These are phyloP conservation scores for Xylaria curta DNA, from an alignment of 495 filamentous ascomycete species.

Conservation along the genomic window DNA sequence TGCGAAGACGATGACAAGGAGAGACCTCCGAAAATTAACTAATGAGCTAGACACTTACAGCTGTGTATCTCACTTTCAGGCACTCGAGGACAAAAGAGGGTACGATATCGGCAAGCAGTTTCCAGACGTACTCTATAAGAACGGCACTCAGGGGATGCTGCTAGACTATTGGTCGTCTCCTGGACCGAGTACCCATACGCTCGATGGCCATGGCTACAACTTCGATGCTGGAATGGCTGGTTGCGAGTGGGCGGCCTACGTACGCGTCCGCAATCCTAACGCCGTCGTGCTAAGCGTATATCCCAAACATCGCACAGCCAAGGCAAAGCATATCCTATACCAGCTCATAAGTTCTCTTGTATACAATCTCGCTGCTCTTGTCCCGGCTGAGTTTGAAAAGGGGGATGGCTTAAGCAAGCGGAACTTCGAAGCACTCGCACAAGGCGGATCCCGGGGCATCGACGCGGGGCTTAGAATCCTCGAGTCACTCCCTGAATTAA, in stretches of 20 bases:
- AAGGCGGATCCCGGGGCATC: slow-evolving; percentile 25
- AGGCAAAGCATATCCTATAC: slow-evolving; percentile 21
- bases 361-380: slow-evolving; percentile 26
- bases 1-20: slow-evolving; percentile 15
- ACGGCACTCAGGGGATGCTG: slow-evolving; percentile 8
- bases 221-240: slow-evolving; percentile 22
- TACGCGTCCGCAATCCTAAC: slow-evolving; percentile 18
- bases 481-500: slow-evolving; percentile 23
- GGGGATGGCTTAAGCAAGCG: slow-evolving; percentile 2
- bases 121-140: slow-evolving; percentile 24
- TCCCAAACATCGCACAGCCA: slow-evolving; percentile 21
- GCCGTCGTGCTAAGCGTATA: slow-evolving; percentile 28
- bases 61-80: slow-evolving; percentile 26
- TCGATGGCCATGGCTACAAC: slow-evolving; percentile 5
- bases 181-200: slow-evolving; percentile 18
- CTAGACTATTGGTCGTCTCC: slow-evolving; percentile 15
- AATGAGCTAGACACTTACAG: not conserved
- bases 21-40: slow-evolving; percentile 18
- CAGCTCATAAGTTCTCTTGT: slow-evolving; percentile 32
- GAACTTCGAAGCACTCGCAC: slow-evolving; percentile 23
- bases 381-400: slow-evolving; percentile 17
- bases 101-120: slow-evolving; percentile 26
- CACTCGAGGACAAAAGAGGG: slow-evolving; percentile 23
- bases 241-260: slow-evolving; percentile 30
- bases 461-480: slow-evolving; percentile 27